phyloP scores from a whole-genome alignment of 2,329 filamentous ascomycete species.

The Diaporthe sp. region DNA sequence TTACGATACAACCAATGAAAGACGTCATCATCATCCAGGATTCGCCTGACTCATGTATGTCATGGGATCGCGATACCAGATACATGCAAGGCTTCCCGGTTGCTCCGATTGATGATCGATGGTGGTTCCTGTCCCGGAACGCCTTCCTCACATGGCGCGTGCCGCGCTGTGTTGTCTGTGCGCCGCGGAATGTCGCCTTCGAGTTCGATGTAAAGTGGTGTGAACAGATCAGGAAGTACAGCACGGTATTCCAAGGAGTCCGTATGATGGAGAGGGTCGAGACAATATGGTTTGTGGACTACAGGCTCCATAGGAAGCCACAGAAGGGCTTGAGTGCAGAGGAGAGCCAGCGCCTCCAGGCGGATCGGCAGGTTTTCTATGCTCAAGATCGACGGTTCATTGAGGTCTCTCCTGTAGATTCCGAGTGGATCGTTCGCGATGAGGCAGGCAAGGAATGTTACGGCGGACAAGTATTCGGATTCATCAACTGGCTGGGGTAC shows the following conservation, averaged over 20 bases:
- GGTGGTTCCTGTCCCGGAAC: background rate
- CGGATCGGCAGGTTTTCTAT: background rate
- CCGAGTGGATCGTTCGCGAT: background rate
- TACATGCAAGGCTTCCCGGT: background rate
- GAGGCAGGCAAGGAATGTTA: background rate
- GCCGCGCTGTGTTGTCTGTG: background rate
- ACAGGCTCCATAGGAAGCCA: background rate
- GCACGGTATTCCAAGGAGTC: background rate
- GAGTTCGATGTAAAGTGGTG: background rate
- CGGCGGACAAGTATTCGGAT: background rate
- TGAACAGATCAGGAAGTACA: background rate
- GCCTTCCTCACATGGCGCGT: background rate
- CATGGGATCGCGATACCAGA: too few relatives aligned
- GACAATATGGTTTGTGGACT: background rate
- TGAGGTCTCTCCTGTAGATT: background rate
- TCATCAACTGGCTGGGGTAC: background rate
- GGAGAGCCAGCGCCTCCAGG: background rate
- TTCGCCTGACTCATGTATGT: background rate
- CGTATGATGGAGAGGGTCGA: background rate
- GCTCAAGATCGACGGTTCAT: background rate
- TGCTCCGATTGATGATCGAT: background rate
- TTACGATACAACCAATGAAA: background rate
- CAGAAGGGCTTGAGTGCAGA: too few relatives aligned
- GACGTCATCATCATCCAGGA: background rate
- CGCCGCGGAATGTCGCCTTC: background rate